Evolutionary conservation across 306 rosid species (phyloP), one percentile per base, ranked within the genome.

Genomic region (Cucurbita argyrosperma): DNA sequence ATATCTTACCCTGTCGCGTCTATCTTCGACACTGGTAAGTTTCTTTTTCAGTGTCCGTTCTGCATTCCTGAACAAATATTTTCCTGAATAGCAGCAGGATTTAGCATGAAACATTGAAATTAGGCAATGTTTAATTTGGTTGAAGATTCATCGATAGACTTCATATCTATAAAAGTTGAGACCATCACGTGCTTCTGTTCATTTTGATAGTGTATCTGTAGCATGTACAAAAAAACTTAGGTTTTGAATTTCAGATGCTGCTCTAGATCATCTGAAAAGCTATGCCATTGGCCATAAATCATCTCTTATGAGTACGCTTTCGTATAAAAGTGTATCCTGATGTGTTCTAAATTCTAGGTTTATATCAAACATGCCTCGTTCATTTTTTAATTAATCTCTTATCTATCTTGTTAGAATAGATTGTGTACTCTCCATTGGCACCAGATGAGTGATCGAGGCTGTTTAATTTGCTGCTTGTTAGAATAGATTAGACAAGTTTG

Each of bases 21-120:
- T 93, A 93, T 84, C 93, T 93, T 81, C 84, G 97, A 42, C 97
- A 93, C 80, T 93, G 98, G 98, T 93, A 56, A 87, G 89, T 80
- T 45, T 54, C 35, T 55, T 67, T 63, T 16, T 2, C n/a, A 7
- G 23, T 10, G 5, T 9, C 43, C 30, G 11, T 49, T 40, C n/a
- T 80, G 38, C 4, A 2, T 58, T 7, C 15, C 18, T 61, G 8
- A 54, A 16, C 45, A 15, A 30, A 47, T 40, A 50, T 23, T 40
- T 43, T 10, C 13, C 42, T 30, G n/a, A 13, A 46, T 51, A 56
- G 16, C 16, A 47, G 15, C 16, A 47, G 52, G 52, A 47, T 11
- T 11, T 47, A 11, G 23, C 55, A 10, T 57, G 49, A 68, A 74
- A 7, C 43, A 21, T 8, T 15, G 59, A 53, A 70, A 23, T 43